Percentiles rank a stretch among this genome's conserved stretches.
Conservation (phyloP, 1,284 basidiomycete species). For the Coniferiporia sulphurascens region DNA sequence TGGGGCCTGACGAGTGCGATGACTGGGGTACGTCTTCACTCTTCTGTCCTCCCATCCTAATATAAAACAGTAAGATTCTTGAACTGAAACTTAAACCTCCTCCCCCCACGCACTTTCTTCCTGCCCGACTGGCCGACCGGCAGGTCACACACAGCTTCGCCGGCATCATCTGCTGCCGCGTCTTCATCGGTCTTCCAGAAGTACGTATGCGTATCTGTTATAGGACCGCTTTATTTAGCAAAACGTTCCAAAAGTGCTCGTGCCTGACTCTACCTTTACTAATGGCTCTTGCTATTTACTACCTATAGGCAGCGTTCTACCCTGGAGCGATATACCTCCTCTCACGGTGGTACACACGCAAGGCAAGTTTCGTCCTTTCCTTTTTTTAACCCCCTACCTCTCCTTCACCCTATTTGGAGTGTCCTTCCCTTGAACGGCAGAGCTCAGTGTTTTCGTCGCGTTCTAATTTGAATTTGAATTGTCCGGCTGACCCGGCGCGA, state of each 20-base stretch:
- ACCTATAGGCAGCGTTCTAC: conserved; percentile 20
- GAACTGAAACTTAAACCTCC: no score
- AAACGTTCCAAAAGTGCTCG: no score
- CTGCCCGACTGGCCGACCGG: not conserved
- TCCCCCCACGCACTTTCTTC: no score
- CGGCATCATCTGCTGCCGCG: conserved; percentile 23
- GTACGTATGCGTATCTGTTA: not conserved
- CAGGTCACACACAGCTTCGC: conserved; percentile 24
- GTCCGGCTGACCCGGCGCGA: not conserved
- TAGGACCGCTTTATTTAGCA: no score
- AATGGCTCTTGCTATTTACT: not conserved
- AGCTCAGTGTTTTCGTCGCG: no score
- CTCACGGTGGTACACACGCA: conserved; percentile 23
- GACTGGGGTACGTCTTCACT: conserved; percentile 17
- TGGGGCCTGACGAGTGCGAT: conserved; percentile 25
- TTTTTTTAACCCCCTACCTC: no score
- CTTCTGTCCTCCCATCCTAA: not conserved
- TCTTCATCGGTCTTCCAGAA: conserved; percentile 26
- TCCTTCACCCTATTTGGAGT: not conserved
- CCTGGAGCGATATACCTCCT: conserved; percentile 23
- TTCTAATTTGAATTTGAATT: not conserved
- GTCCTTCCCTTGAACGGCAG: no score
- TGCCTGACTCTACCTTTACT: not conserved
- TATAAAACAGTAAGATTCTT: no score
- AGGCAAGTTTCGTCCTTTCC: conserved; percentile 1